These are phyloP conservation scores for Phytophthora sojae DNA, from an alignment of 352 stramenopile species.

Conservation along the genomic window DNA sequence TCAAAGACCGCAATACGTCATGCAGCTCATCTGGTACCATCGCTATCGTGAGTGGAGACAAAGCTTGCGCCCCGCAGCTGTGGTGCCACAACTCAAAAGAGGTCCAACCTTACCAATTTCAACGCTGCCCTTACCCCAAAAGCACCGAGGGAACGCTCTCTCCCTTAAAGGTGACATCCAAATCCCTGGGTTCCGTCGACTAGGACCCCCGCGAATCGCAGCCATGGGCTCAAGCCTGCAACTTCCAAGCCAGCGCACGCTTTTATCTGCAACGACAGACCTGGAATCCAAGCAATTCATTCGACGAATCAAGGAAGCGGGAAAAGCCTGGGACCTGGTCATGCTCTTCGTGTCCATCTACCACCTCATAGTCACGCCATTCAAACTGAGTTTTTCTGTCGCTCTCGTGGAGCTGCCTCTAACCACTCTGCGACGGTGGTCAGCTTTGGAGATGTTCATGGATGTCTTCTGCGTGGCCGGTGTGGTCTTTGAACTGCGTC, in stretches of 20 bases:
- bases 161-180: slow-evolving; percentile 8
- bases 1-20: slow-evolving; percentile 55
- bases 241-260: slow-evolving; percentile 20
- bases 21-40: slow-evolving; percentile 55
- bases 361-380: slow-evolving; percentile 42
- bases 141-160: not conserved
- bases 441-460: slow-evolving; percentile 51
- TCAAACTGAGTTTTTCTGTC: slow-evolving; percentile 65
- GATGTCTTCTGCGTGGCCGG: slow-evolving; percentile 58
- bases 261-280: slow-evolving; percentile 25
- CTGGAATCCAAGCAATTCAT: slow-evolving; percentile 47
- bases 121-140: not conserved
- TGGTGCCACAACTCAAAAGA: not conserved
- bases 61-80: not conserved
- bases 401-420: slow-evolving; percentile 42
- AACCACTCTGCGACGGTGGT: slow-evolving; percentile 41
- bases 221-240: slow-evolving; percentile 26
- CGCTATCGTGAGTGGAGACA: slow-evolving; percentile 45
- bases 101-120: not conserved
- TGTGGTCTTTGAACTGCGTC: slow-evolving; percentile 41
- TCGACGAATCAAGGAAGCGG: slow-evolving; percentile 36
- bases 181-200: slow-evolving; percentile 2
- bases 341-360: slow-evolving; percentile 54
- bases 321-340: slow-evolving; percentile 57
- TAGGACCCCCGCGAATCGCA: slow-evolving; percentile 11